phyloP scores from a whole-genome alignment of 352 stramenopile genomes.

The Globisporangium radiosum region DNA sequence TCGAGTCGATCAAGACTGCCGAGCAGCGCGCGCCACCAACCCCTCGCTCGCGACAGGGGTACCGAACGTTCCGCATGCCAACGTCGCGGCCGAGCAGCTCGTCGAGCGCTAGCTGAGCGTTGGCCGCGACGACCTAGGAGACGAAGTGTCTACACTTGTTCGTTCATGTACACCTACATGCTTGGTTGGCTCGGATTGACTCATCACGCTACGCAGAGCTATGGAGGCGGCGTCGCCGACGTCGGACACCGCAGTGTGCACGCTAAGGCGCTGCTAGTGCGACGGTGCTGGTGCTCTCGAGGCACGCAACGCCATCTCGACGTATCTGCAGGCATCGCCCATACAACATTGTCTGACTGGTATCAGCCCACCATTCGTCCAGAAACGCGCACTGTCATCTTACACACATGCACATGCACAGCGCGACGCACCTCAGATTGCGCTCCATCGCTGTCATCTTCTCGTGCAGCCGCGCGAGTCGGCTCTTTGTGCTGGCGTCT shows the following conservation, averaged over 20 bases:
- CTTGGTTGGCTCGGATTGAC: neutral
- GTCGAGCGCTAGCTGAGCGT: neutral
- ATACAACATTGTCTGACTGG: no score
- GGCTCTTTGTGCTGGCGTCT: slow-evolving; percentile 38
- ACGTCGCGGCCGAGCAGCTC: slow-evolving; percentile 13
- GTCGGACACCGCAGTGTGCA: no score
- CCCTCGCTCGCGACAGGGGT: slow-evolving; percentile 34
- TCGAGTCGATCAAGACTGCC: slow-evolving; percentile 36
- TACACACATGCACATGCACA: neutral
- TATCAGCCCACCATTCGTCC: no score
- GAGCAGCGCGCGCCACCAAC: slow-evolving; percentile 47
- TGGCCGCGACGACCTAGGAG: neutral
- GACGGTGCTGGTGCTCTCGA: neutral
- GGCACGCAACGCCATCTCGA: slow-evolving; percentile 28
- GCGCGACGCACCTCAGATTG: slow-evolving; percentile 24
- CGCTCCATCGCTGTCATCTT: slow-evolving; percentile 41
- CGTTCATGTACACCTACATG: no score
- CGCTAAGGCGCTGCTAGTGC: neutral
- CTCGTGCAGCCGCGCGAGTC: slow-evolving; percentile 31
- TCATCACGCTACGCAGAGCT: neutral
- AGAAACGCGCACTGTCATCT: neutral
- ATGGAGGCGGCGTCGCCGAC: neutral
- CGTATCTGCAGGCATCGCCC: slow-evolving; percentile 15
- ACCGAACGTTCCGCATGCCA: slow-evolving; percentile 47
- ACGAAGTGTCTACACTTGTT: neutral